Percentiles rank a stretch among this genome's conserved stretches.
phyloP scores from a whole-genome alignment of 164 flowering plant genomes.

The Umbellularia californica region DNA sequence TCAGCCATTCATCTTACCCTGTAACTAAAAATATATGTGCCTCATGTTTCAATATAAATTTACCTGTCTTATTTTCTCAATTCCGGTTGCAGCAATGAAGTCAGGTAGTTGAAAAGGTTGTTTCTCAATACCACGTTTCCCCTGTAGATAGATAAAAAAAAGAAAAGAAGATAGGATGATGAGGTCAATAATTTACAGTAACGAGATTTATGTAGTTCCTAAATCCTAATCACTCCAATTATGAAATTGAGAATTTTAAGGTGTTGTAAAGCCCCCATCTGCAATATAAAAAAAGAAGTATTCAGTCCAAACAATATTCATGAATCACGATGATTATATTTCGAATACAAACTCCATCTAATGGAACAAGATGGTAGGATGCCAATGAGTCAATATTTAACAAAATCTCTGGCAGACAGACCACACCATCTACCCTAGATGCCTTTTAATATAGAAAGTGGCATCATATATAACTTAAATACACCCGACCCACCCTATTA shows the following conservation, averaged over 20 bases:
- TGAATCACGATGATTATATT: constrained; percentile 17
- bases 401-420: constrained; percentile 16
- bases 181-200: constrained; percentile 26
- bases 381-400: constrained; percentile 10
- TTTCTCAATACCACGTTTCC: constrained; percentile 98
- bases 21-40: background rate
- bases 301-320: constrained; percentile 29
- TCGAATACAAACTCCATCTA: constrained; percentile 22
- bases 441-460: background rate
- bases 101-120: constrained; percentile 99
- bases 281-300: constrained; percentile 21
- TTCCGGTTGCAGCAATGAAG: constrained; percentile 97
- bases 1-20: too few relatives aligned
- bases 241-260: constrained; percentile 10
- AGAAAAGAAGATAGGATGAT: constrained; percentile 11
- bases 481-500: constrained; percentile 58
- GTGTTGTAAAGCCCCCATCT: constrained; percentile 20
- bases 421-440: constrained; percentile 11
- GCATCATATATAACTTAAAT: constrained; percentile 20
- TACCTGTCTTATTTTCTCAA: constrained; percentile 98
- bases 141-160: constrained; percentile 52
- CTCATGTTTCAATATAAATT: background rate
- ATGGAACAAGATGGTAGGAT: constrained; percentile 27
- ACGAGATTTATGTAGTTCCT: background rate
- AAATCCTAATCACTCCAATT: constrained; percentile 7